Conservation (phyloP, 768 basidiomycete species). For the Steccherinum ochraceum region DNA sequence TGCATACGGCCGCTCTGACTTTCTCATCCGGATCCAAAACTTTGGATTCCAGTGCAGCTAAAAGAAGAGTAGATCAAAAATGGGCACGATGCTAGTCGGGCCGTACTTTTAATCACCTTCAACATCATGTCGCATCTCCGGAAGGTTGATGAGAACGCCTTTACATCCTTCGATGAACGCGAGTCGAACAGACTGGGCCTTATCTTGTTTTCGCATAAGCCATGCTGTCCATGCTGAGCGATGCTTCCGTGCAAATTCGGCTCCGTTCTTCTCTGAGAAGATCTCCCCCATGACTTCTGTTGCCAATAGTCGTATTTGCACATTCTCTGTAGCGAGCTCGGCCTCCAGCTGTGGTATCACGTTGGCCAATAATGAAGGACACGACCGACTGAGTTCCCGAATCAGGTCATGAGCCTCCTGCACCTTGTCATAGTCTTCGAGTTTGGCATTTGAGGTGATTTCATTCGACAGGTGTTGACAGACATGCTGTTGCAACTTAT, state of each 20-base stretch:
- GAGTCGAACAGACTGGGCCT: constrained; percentile 59
- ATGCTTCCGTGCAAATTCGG: constrained; percentile 74
- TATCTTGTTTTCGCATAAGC: constrained; percentile 76
- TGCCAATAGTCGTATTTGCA: constrained; percentile 68
- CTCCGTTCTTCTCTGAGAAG: constrained; percentile 72
- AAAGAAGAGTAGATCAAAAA: neutral
- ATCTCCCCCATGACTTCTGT: constrained; percentile 86
- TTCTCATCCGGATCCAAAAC: constrained; percentile 87
- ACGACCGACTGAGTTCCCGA: constrained; percentile 71
- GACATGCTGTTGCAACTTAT: constrained; percentile 84
- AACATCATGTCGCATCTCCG: constrained; percentile 61
- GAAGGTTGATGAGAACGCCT: constrained; percentile 54
- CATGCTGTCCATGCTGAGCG: constrained; percentile 83
- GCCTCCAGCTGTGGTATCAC: constrained; percentile 93
- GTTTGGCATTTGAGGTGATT: constrained; percentile 53
- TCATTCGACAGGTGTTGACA: constrained; percentile 92
- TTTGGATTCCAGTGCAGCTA: constrained; percentile 59
- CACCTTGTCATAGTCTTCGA: constrained; percentile 65
- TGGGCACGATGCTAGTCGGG: neutral
- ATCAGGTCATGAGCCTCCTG: constrained; percentile 80
- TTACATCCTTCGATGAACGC: constrained; percentile 70
- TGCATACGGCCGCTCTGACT: constrained; percentile 81
- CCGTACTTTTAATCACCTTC: too few species aligned
- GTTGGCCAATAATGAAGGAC: constrained; percentile 77
- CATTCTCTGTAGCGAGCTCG: constrained; percentile 73